Base-by-base conservation (phyloP, 2,329 filamentous ascomycete species). In the Nemania diffusa region DNA sequence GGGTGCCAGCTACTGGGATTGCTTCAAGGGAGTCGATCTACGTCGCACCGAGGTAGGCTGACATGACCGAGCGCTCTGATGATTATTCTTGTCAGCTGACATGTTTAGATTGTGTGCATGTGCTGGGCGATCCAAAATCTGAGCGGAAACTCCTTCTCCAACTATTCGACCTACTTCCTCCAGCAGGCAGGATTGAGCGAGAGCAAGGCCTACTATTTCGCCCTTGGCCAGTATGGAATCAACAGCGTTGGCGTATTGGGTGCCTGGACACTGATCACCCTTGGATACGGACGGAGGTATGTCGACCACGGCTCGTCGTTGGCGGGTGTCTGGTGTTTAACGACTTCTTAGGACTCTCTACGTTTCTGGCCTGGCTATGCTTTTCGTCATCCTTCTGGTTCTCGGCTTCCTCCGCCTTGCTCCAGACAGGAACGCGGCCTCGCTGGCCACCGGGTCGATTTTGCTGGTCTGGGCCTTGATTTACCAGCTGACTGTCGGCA, bases 401-500 rank as follows among this genome's bases (percentile, higher is more conserved):
- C 90, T 97, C 78, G 94, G 94, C 15, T 96, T 97, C 83, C 84
- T 96, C 1, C 92, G 92, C 0, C 85, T 96, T 1, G 91, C 92
- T 0, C 89, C 90, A 0, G 84, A 93, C 73, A 83, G 86, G 5
- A 76, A 85, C 40, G 79, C 88, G 71, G 89, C 86, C 0, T 91
- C 91, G 3, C 82, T 95, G 64, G 93, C 92, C 0, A 96, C 92
- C 0, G 93, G 93, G n/a, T 87, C 87, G 67, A 91, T 97, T 79
- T 94, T 97, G 91, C 84, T 96, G 37, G 79, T 90, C 63, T 96
- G 91, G 91, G 91, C 94, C 0, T 82, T 96, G 52, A 87, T 91
- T 74, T 97, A 97, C 81, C 93, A 97, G 78, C 84, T 95, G 55
- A 92, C 92, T 0, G 93, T 97, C 56, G 94, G 94, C 44, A 96